phyloP scores from a whole-genome alignment of 257 asterid species.

The Nyctanthes arbortristis region DNA sequence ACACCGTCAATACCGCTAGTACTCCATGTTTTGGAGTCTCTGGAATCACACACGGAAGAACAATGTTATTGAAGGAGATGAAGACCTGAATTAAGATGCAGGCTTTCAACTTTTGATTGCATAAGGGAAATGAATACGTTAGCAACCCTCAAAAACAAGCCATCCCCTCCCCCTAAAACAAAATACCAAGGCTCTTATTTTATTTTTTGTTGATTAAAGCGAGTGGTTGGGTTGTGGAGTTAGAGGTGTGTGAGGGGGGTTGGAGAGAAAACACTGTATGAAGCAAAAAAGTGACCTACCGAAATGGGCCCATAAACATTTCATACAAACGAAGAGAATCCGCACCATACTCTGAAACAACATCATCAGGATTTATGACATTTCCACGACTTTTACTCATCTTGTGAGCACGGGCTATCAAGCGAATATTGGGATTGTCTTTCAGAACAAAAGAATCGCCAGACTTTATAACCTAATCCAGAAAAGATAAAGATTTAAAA shows the following conservation, averaged over 20 bases:
- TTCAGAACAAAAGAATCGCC: slow-evolving; percentile 86
- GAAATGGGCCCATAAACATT: slow-evolving; percentile 99
- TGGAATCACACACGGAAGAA: slow-evolving; percentile 28
- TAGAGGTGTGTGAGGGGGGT: no score
- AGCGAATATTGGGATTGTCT: slow-evolving; percentile 64
- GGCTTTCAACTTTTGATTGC: not conserved
- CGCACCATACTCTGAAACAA: slow-evolving; percentile 88
- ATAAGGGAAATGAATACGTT: not conserved
- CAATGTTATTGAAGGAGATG: slow-evolving; percentile 8
- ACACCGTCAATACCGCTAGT: slow-evolving; percentile 98
- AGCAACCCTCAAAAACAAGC: no score
- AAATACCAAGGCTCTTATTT: not conserved
- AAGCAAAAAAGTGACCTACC: slow-evolving; percentile 46
- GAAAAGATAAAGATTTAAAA: slow-evolving; percentile 18
- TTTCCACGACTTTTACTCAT: slow-evolving; percentile 99
- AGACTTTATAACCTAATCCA: slow-evolving; percentile 65
- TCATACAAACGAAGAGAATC: slow-evolving; percentile 97
- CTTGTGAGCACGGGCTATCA: slow-evolving; percentile 87
- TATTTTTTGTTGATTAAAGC: no score
- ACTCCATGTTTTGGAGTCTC: slow-evolving; percentile 98
- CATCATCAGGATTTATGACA: slow-evolving; percentile 96
- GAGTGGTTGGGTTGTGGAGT: no score
- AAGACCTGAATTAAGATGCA: not conserved
- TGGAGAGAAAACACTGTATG: slow-evolving; percentile 5
- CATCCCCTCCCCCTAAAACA: not conserved